Conservation (phyloP, 2,329 filamentous ascomycete genomes). For the Trichophyton rubrum region DNA sequence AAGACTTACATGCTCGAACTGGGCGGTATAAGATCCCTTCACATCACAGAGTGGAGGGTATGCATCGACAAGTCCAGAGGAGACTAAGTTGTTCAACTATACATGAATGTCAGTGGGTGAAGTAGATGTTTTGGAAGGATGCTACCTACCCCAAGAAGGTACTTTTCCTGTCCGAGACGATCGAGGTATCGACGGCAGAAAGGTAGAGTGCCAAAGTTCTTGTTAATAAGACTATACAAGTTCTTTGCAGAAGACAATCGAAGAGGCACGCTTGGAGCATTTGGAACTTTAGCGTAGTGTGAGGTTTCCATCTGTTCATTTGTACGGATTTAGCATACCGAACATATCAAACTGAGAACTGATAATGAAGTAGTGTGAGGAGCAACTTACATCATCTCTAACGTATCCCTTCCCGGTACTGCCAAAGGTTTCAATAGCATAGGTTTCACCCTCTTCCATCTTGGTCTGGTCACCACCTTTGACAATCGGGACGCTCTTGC, state of each 20-base stretch:
- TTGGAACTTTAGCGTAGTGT: slow-evolving; percentile 66
- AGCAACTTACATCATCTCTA: slow-evolving; percentile 57
- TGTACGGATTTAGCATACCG: not conserved
- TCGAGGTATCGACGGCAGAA: slow-evolving; percentile 87
- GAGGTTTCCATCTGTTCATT: slow-evolving; percentile 56
- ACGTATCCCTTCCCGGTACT: slow-evolving; percentile 85
- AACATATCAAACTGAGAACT: slow-evolving; percentile 8
- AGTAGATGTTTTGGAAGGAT: not conserved
- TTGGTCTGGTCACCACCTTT: slow-evolving; percentile 79
- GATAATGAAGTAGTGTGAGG: not conserved
- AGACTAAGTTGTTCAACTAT: slow-evolving; percentile 75
- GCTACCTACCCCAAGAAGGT: slow-evolving; percentile 63
- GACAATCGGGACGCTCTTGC: slow-evolving; percentile 85
- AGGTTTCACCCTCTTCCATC: slow-evolving; percentile 95
- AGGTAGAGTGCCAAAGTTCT: slow-evolving; percentile 88
- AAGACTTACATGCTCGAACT: slow-evolving; percentile 76
- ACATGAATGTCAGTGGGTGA: not conserved
- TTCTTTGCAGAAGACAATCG: slow-evolving; percentile 72
- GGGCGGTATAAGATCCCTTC: slow-evolving; percentile 89
- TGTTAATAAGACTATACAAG: slow-evolving; percentile 78
- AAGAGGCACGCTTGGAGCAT: slow-evolving; percentile 64
- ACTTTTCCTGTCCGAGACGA: slow-evolving; percentile 87
- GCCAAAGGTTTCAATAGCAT: slow-evolving; percentile 92
- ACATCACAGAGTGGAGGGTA: slow-evolving; percentile 84
- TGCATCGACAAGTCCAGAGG: slow-evolving; percentile 70